Evolutionary conservation across 73 alveolate genomes (phyloP), one percentile per base, ranked within the genome.

Genomic region (Halteria grandinella): DNA sequence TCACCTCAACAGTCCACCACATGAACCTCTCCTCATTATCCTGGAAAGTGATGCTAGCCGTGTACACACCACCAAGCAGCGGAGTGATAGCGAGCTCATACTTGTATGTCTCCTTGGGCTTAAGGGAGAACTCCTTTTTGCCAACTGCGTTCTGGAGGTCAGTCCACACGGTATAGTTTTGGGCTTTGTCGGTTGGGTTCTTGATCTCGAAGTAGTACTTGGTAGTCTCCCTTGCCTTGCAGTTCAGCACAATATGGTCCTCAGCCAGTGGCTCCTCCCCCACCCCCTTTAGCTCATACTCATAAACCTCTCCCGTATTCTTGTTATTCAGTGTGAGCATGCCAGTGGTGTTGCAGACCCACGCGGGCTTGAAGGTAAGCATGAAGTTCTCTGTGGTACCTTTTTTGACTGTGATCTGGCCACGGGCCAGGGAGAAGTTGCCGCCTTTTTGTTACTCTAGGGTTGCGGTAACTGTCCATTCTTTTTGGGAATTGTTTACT

Each of bases 201-300:
- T 78, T 87, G 39, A 96, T 87, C 27, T 85, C 94, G 31, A 96
- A 91, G 66, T 73, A 83, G 57, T 85, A 88, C 39, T 77, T 81
- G 10, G 93, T 93, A 0, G 95, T 80, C 83, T 96, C 97, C 79
- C 95, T 92, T 0, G 97, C 99, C 58, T 94, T 91, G 87, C 98
- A 93, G 71, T 80, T 85, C 15, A 96, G 79, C 29, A 93, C 97
- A 14, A 93, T 93, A 55, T 96, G 98, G 45, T 96, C 99, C 78
- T 96, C 99, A 23, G 99, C 99, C 27, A 93, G 83, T 20, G 99
- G 99, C 69, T 96, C 99, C 80, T 96, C 99, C 1, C 98, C 99
- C 57, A 88, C 90, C 4, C 99, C 99, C 60, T 89, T 90, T 29
- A 96, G 85, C 34, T 94, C 97, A 78, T 94, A 96, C 71, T 94